Evolutionary conservation across 163 green algal genomes (phyloP).

Genomic region (Chloromonas sp.): DNA sequence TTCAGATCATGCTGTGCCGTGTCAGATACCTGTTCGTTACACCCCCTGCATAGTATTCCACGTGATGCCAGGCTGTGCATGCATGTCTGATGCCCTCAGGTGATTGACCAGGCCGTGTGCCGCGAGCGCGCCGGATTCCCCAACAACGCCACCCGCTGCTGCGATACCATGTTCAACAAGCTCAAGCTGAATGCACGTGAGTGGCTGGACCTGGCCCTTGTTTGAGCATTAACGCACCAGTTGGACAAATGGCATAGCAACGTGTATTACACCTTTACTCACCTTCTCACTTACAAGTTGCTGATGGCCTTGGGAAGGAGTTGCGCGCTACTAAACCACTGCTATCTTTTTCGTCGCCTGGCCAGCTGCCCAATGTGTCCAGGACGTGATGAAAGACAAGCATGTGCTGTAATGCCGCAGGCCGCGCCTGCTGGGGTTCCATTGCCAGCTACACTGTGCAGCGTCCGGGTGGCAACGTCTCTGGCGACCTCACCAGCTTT

Average conservation of each 20-base stretch:
- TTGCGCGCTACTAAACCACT: too few relatives aligned
- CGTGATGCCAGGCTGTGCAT: background rate
- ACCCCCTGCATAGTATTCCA: background rate
- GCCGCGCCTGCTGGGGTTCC: background rate
- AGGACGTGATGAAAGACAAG: background rate
- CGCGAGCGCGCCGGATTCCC: background rate
- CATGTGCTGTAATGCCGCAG: background rate
- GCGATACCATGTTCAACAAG: conserved; percentile 2
- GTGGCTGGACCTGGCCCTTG: background rate
- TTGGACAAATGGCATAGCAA: too few relatives aligned
- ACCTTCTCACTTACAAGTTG: too few relatives aligned
- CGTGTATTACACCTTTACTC: too few relatives aligned
- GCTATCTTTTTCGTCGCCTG: too few relatives aligned
- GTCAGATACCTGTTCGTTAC: background rate
- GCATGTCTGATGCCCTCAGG: background rate
- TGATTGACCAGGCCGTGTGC: background rate
- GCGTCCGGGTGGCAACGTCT: background rate
- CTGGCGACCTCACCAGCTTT: background rate
- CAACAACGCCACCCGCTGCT: conserved; percentile 3
- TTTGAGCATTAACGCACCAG: background rate
- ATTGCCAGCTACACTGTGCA: background rate
- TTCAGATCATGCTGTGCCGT: background rate
- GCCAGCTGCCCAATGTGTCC: too few relatives aligned
- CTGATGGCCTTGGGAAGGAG: too few relatives aligned
- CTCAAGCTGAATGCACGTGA: background rate